Evolutionary conservation across 768 basidiomycete species (phyloP).

Genomic region (Peribolospora kevripleyi): DNA sequence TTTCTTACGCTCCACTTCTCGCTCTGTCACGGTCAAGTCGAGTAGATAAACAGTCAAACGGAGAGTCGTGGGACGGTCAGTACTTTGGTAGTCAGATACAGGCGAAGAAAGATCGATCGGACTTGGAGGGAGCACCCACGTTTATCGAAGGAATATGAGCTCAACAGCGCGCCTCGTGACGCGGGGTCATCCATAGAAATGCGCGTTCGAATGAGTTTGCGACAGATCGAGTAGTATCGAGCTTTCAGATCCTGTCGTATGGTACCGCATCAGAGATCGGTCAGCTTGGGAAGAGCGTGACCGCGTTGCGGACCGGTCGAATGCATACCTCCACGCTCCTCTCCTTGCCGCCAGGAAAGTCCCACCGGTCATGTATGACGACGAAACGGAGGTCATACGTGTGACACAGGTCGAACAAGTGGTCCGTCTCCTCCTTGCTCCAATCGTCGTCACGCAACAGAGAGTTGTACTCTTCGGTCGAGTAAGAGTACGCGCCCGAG

Average conservation of each 20-base stretch:
- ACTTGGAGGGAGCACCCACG: conserved; percentile 23
- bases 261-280: not conserved
- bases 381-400: conserved; percentile 77
- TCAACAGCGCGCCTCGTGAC: conserved; percentile 35
- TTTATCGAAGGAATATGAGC: conserved; percentile 67
- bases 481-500: conserved; percentile 43
- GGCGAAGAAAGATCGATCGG: not conserved
- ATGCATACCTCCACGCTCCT: conserved; percentile 45
- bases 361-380: conserved; percentile 72
- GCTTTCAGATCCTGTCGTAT: conserved; percentile 60
- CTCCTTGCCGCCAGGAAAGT: conserved; percentile 31
- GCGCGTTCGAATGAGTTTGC: conserved; percentile 58
- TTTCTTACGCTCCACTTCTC: conserved; percentile 65
- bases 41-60: not conserved
- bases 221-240: conserved; percentile 73
- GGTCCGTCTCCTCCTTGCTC: conserved; percentile 82
- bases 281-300: not conserved
- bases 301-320: no score
- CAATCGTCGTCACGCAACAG: conserved; percentile 42
- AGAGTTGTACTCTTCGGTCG: conserved; percentile 57
- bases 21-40: conserved; percentile 27
- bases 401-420: conserved; percentile 53
- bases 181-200: conserved; percentile 66
- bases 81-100: not conserved
- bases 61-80: not conserved